Conservation (phyloP, 352 stramenopile species). For the Phytopythium vexans region DNA sequence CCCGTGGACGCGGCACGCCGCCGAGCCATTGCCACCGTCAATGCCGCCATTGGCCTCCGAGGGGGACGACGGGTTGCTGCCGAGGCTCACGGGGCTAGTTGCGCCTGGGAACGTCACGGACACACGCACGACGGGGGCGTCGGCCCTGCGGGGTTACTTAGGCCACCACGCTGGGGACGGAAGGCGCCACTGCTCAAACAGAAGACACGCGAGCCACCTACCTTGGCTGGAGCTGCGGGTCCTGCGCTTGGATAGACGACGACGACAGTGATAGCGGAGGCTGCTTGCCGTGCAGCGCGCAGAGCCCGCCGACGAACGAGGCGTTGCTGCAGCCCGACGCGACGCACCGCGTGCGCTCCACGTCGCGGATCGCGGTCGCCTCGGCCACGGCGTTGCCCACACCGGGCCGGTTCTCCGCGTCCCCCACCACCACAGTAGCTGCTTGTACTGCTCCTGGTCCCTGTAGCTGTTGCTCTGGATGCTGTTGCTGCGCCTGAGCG, state of each 20-base stretch:
- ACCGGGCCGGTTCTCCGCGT: neutral
- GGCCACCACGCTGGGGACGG: no score
- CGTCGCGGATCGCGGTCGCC: conserved; percentile 20
- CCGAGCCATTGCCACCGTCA: conserved; percentile 2
- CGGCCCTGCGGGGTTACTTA: no score
- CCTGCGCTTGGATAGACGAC: neutral
- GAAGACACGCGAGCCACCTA: neutral
- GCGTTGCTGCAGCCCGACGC: conserved; percentile 35
- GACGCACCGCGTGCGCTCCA: conserved; percentile 26
- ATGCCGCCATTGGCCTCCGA: neutral
- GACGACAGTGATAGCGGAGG: conserved; percentile 16
- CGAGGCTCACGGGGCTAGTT: no score
- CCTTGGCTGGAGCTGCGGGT: neutral
- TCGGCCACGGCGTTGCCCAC: neutral
- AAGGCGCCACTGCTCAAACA: no score
- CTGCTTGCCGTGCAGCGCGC: conserved; percentile 46
- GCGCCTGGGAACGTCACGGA: no score
- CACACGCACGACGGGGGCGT: no score
- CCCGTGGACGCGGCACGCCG: conserved; percentile 35
- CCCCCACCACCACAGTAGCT: neutral
- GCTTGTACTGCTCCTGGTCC: neutral
- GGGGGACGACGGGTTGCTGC: no score
- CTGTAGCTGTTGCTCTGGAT: conserved; percentile 1
- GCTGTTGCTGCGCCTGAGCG: conserved; percentile 3
- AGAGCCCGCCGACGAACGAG: conserved; percentile 47